Conservation (phyloP, 139 green algal genomes). For the Dunaliella sp. region DNA sequence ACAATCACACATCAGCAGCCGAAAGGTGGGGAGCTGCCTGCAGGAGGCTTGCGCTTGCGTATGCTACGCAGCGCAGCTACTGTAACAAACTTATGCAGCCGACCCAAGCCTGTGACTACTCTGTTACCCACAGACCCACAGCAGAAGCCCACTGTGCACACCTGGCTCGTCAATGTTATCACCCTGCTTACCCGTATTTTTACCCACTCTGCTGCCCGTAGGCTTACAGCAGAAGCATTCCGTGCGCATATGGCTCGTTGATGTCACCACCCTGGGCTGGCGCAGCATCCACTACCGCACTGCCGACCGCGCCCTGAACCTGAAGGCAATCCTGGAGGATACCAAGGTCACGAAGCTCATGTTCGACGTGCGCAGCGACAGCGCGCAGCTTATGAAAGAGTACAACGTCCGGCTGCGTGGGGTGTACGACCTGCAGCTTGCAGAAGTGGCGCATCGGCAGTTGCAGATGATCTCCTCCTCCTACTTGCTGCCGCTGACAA, state of each 20-base stretch:
- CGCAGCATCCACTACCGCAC: conserved; percentile 18
- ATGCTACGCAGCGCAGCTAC: neutral
- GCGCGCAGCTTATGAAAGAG: conserved; percentile 18
- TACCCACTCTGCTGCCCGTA: too few relatives aligned
- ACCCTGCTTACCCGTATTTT: neutral
- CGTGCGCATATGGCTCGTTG: conserved; percentile 32
- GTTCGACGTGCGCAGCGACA: conserved; percentile 36
- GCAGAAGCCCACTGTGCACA: neutral
- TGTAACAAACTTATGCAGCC: neutral
- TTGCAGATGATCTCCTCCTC: conserved; percentile 12
- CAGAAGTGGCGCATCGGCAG: conserved; percentile 39
- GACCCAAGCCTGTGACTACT: neutral
- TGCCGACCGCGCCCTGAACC: neutral
- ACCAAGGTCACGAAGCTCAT: conserved; percentile 30
- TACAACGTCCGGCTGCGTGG: conserved; percentile 25
- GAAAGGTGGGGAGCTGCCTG: too few relatives aligned
- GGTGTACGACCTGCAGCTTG: conserved; percentile 36
- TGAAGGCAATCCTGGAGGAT: conserved; percentile 26
- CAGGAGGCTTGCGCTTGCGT: too few relatives aligned
- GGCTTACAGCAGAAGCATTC: too few relatives aligned
- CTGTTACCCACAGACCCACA: neutral
- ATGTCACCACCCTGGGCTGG: conserved; percentile 15
- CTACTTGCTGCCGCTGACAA: conserved; percentile 29
- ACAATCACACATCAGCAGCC: too few relatives aligned
- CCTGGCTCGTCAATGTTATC: neutral